Evolutionary conservation across 2,329 filamentous ascomycete genomes (phyloP).

Genomic region (Diplodia scrobiculata): DNA sequence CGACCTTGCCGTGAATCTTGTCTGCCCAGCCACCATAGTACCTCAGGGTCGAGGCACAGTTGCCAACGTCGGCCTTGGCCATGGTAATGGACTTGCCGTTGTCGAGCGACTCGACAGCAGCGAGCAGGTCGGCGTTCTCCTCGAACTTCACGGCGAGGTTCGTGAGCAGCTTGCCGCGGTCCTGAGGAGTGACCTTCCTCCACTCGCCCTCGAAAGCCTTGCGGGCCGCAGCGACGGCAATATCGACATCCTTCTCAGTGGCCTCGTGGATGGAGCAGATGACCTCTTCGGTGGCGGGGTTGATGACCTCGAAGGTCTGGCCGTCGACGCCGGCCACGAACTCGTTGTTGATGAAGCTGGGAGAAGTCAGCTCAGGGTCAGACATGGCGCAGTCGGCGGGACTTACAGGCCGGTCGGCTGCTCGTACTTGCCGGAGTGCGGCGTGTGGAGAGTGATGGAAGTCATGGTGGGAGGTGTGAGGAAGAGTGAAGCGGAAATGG

Average conservation of each 20-base stretch:
- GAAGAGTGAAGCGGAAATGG: conserved; percentile 30
- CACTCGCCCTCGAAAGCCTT: conserved; percentile 79
- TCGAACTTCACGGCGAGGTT: conserved; percentile 81
- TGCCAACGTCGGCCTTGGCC: conserved; percentile 73
- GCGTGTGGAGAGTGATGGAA: conserved; percentile 67
- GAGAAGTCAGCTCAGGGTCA: conserved; percentile 30
- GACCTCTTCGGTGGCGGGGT: conserved; percentile 80
- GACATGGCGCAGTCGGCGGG: not conserved
- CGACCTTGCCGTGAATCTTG: conserved; percentile 86
- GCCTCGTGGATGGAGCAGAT: conserved; percentile 82
- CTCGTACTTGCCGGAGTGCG: conserved; percentile 61
- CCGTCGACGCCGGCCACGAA: conserved; percentile 81
- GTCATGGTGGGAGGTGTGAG: conserved; percentile 45
- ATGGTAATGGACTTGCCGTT: conserved; percentile 80
- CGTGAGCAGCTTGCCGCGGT: conserved; percentile 68
- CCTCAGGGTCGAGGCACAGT: conserved; percentile 70
- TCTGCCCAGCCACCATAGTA: conserved; percentile 92
- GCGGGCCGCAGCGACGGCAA: conserved; percentile 82
- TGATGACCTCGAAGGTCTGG: conserved; percentile 89
- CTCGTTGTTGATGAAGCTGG: conserved; percentile 91
- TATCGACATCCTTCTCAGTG: conserved; percentile 79
- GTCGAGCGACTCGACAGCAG: conserved; percentile 82
- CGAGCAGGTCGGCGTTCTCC: conserved; percentile 74
- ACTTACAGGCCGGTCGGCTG: conserved; percentile 59
- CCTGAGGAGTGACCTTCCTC: conserved; percentile 67